A percentile compares a stretch with the other conserved stretches of the same genome.
phyloP scores from a whole-genome alignment of 441 rosid species.

The Raphanus hybrid region DNA sequence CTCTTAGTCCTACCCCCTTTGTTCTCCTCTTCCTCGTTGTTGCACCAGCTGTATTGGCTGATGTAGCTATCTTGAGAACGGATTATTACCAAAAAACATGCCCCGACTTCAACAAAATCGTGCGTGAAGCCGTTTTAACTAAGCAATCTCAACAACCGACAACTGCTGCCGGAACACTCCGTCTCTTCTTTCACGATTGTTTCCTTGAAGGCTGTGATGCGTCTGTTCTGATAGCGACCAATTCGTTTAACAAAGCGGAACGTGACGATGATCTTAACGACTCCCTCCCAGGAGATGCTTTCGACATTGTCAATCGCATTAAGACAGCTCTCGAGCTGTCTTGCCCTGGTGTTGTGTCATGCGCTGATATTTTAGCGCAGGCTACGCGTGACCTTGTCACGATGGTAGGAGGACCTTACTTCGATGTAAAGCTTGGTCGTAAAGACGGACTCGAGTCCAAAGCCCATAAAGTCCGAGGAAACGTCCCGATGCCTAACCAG shows the following conservation, averaged over 20 bases:
- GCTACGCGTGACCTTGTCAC: slow-evolving; percentile 55
- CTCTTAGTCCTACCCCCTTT: slow-evolving; percentile 13
- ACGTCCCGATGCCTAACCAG: slow-evolving; percentile 45
- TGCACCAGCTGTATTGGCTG: no score
- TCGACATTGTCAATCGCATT: no score
- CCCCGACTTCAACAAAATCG: slow-evolving; percentile 49
- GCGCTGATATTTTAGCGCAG: slow-evolving; percentile 55
- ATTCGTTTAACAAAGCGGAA: slow-evolving; percentile 55
- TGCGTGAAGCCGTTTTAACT: slow-evolving; percentile 42
- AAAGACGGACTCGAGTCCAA: slow-evolving; percentile 51
- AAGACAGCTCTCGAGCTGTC: no score
- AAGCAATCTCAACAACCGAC: slow-evolving; percentile 50
- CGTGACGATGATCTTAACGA: slow-evolving; percentile 52
- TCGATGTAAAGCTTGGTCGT: slow-evolving; percentile 47
- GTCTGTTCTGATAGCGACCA: slow-evolving; percentile 55
- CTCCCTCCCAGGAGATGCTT: slow-evolving; percentile 25
- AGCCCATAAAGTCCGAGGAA: slow-evolving; percentile 43
- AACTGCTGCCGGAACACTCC: slow-evolving; percentile 63
- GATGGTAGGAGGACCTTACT: slow-evolving; percentile 57
- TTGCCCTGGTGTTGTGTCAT: slow-evolving; percentile 40
- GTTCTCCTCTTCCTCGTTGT: slow-evolving; percentile 26
- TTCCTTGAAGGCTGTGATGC: slow-evolving; percentile 65
- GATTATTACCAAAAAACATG: slow-evolving; percentile 59
- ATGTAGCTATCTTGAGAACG: slow-evolving; percentile 38
- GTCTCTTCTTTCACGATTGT: slow-evolving; percentile 63